phyloP scores from a whole-genome alignment of 768 basidiomycete genomes.

The Lactarius quietus region DNA sequence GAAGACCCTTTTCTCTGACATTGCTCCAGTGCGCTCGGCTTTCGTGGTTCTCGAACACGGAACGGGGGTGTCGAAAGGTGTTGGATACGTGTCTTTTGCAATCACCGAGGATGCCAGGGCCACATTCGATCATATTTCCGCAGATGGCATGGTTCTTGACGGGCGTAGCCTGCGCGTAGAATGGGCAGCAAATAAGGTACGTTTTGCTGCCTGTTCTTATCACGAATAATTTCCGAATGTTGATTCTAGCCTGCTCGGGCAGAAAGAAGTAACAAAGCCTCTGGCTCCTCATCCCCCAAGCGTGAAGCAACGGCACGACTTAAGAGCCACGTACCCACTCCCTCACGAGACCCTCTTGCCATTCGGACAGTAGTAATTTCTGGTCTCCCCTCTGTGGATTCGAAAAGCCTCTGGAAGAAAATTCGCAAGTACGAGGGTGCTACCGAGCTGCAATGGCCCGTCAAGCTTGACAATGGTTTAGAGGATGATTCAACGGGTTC shows the following conservation, averaged over 20 bases:
- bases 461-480: conserved; percentile 39
- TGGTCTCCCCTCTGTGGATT: conserved; percentile 66
- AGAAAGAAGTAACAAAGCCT: conserved; percentile 16
- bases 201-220: conserved; percentile 19
- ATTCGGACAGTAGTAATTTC: conserved; percentile 77
- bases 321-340: conserved; percentile 29
- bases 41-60: conserved; percentile 86
- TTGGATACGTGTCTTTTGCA: conserved; percentile 94
- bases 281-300: neutral
- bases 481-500: conserved; percentile 53
- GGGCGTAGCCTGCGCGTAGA: conserved; percentile 69
- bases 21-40: conserved; percentile 90
- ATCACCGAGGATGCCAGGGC: conserved; percentile 83
- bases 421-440: conserved; percentile 76
- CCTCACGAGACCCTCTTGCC: conserved; percentile 67
- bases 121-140: conserved; percentile 60
- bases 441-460: conserved; percentile 70
- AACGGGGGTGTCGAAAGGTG: conserved; percentile 80
- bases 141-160: conserved; percentile 61
- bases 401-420: conserved; percentile 79
- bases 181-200: conserved; percentile 80
- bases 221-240: conserved; percentile 9
- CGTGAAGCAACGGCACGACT: conserved; percentile 37
- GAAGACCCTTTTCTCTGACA: conserved; percentile 89
- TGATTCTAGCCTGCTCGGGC: conserved; percentile 16